Base-by-base conservation (phyloP, 2,329 filamentous ascomycete species). In the Colletotrichum sp. region DNA sequence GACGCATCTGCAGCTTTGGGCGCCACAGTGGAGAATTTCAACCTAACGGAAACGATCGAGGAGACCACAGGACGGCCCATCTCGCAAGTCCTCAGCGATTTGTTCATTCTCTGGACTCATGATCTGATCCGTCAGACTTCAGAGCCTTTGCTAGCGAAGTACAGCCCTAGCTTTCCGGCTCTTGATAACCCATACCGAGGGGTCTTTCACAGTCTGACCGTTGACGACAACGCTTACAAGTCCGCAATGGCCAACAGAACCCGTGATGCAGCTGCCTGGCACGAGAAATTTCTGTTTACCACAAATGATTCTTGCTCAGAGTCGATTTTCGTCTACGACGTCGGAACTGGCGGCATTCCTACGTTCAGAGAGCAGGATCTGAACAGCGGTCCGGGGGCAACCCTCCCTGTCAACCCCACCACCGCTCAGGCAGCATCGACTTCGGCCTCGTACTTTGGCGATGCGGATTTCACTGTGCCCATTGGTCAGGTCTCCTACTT, bases 401-500 rank as follows among this genome's bases (percentile, higher is more conserved):
- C 83, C 26, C 81, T 78, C 7, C 82, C 81, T 4, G n/a, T 63
- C 58, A 34, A 32, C 6, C 82, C 82, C 8, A 83, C 78, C 63
- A 81, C 85, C 16, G 21, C 43, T 30, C 18, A 32, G 9, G 61
- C 63, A 12, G 67, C 43, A 3, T 67, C 72, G 21, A 83, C 52
- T 82, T 82, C 77, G 8, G 58, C 77, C 9, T 72, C 69, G 8
- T 74, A 63, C 55, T 67, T 77, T 34, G 84, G 83, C 12, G 84
- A 83, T 63, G 84, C 85, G 2, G 84, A 87, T 71, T 84, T 85
- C 67, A 86, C 83, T 1, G 79, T 88, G 18, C 86, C 86, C 15
- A 84, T 88, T 66, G 86, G 86, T 1, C 84, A 88, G 78, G 83
- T 87, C 6, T 73, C 80, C 13, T 87, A 86, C 73, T 73, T 70